Evolutionary conservation across 805 yeast genomes (phyloP).

Genomic region (Candida coquimbonensis): DNA sequence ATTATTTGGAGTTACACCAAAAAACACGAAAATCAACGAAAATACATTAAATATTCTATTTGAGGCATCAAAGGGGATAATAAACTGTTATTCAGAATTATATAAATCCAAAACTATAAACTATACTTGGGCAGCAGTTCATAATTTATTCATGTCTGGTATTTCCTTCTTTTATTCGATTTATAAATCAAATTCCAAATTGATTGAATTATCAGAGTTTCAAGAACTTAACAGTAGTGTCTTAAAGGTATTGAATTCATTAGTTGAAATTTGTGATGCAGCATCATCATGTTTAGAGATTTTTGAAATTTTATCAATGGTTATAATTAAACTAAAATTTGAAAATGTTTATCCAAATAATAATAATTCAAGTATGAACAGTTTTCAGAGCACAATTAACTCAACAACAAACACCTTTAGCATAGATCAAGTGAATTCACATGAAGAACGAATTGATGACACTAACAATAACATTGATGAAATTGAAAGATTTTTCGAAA

Average conservation of each 20-base stretch:
- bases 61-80: conserved; percentile 60
- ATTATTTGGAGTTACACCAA: conserved; percentile 74
- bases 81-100: conserved; percentile 53
- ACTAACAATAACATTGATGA: conserved; percentile 11
- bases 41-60: conserved; percentile 51
- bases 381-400: too few species aligned
- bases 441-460: not conserved
- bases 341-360: conserved; percentile 8
- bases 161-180: conserved; percentile 74
- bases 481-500: conserved; percentile 21
- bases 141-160: conserved; percentile 83
- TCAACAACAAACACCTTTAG: too few species aligned
- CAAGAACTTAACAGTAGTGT: conserved; percentile 44
- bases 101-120: conserved; percentile 54
- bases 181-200: conserved; percentile 56
- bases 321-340: conserved; percentile 53
- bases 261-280: conserved; percentile 70
- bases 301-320: conserved; percentile 65
- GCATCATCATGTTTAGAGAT: conserved; percentile 67
- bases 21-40: conserved; percentile 44
- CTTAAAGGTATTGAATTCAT: conserved; percentile 48
- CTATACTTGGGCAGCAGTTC: conserved; percentile 92
- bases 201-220: conserved; percentile 39
- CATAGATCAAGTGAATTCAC: too few species aligned
- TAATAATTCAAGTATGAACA: not conserved